Base-by-base conservation (phyloP, 805 yeast species). In the Lachancea cidri region DNA sequence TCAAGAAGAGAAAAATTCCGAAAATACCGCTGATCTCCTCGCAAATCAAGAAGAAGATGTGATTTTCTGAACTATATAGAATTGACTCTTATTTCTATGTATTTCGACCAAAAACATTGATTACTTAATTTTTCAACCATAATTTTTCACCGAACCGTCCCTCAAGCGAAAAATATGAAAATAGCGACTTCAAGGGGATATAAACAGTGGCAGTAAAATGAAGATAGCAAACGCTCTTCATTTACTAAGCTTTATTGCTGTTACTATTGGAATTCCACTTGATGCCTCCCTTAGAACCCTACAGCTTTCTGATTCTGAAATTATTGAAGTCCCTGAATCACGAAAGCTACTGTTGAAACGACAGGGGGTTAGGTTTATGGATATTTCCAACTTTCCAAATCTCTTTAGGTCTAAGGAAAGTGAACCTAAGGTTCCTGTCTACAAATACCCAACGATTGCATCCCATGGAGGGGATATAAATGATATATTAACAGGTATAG, bases 361-460 rank as follows among this genome's bases (percentile, higher is more conserved):
- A 38, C 57, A 66, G 29, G 80, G 81, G 38, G 59, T 70, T 25
- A 72, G 67, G 18, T 83, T 81, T 56, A 75, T 84, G 48, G 91
- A 83, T 62, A 71, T 83, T 24, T 81, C 91, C 7, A 67, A 68
- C 42, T 17, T 46, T 43, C 33, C 55, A 52, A 24, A 34, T 1
- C 52, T 63, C 49, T 47, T 53, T 33, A 44, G 44, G 5, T 33
- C 50, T 1, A 42, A 46, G 1, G 18, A 32, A 2, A 53, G 51
- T 13, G 46, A 45, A 2, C 31, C 40, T 1, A 42, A 58, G 2
- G 64, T 63, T 2, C 64, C 67, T 4, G 45, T 45, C 35, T 67
- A 64, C 38, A 49, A 66, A 11, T 84, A 79, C 62, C 95, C 96
- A 0, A 53, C 51, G 1, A 48, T 62, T 14, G 64, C 69, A 3